Evolutionary conservation across 495 filamentous ascomycete genomes (phyloP), one percentile per base, ranked within the genome.

Genomic region (Niebla homalea): DNA sequence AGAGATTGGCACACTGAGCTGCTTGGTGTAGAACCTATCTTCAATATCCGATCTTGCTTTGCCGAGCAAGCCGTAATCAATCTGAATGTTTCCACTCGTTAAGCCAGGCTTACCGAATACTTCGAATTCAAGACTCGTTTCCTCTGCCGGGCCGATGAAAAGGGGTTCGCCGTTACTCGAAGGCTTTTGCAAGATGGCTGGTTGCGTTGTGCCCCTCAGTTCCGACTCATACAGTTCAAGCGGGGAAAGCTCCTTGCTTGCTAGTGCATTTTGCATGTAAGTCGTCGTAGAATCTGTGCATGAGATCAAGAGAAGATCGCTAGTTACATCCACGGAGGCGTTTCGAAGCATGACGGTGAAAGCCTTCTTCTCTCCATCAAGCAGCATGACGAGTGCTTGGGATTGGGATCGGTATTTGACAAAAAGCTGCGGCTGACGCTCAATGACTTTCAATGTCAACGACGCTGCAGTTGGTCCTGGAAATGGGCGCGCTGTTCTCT

Each of bases 221-320:
- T 94, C 85, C 19, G 87, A 76, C 60, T 95, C 89, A 62, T 94
- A 87, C 3, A 89, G 67, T 55, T 94, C 88, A 1, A 79, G 75
- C 0, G 83, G 75, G 5, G 82, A 75, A 10, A 88, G 76, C 57
- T 89, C 83, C 59, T 83, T 85, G 58, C 80, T 87, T 32, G 64
- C 75, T 26, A 93, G 67, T 0, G 85, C 85, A 16, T 79, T 69
- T 56, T 89, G 86, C 15, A 92, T 69, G 22, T 85, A 79, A 15
- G 72, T 76, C 50, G 83, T 84, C 0, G 86, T 89, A 0, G 89
- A 94, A 65, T 96, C 87, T 50, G 85, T 80, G 65, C 94, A 94
- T 0, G 86, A 88, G 51, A 96, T 85, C 19, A 89, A 71, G 8
- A 94, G 63, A 43, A 94, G 77, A 62, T 94, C 87, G n/a, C 83